These are phyloP conservation scores for Cymbidium sinense DNA, from an alignment of 106 monocot genomes.

Conservation along the genomic window DNA sequence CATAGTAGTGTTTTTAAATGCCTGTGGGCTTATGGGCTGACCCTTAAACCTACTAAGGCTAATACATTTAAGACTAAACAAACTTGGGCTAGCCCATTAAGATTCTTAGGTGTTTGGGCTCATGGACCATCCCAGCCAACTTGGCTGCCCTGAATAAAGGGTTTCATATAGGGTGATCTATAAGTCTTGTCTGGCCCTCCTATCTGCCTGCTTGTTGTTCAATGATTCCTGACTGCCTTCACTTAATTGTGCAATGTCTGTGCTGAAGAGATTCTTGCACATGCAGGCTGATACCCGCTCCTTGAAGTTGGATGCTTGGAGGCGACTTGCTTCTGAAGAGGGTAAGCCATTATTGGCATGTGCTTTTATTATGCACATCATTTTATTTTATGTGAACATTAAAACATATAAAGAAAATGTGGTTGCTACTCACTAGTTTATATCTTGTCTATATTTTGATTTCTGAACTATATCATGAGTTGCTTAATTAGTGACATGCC, in stretches of 20 bases:
- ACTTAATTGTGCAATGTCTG: neutral
- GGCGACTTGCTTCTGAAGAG: slow-evolving; percentile 77
- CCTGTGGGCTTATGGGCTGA: neutral
- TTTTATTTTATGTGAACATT: neutral
- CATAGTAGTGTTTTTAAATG: neutral
- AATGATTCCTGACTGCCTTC: neutral
- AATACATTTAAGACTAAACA: neutral
- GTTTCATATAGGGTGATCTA: neutral
- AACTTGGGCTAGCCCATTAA: neutral
- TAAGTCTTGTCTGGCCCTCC: neutral
- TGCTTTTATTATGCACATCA: neutral
- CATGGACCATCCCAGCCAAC: neutral
- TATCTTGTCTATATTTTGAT: neutral
- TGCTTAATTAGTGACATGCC: neutral
- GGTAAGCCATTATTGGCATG: slow-evolving; percentile 30
- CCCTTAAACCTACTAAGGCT: neutral
- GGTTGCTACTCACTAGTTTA: neutral
- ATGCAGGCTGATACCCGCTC: slow-evolving; percentile 64
- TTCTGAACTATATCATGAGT: neutral
- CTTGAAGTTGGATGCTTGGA: slow-evolving; percentile 90
- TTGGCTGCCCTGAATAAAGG: neutral
- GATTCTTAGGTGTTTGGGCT: neutral
- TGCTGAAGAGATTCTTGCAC: slow-evolving; percentile 1
- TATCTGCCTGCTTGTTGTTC: neutral
- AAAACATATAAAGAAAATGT: neutral